Percentiles rank a stretch among this genome's conserved stretches.
Evolutionary conservation across 495 filamentous ascomycete species (phyloP).

Genomic region (Rhypophila decipiens): DNA sequence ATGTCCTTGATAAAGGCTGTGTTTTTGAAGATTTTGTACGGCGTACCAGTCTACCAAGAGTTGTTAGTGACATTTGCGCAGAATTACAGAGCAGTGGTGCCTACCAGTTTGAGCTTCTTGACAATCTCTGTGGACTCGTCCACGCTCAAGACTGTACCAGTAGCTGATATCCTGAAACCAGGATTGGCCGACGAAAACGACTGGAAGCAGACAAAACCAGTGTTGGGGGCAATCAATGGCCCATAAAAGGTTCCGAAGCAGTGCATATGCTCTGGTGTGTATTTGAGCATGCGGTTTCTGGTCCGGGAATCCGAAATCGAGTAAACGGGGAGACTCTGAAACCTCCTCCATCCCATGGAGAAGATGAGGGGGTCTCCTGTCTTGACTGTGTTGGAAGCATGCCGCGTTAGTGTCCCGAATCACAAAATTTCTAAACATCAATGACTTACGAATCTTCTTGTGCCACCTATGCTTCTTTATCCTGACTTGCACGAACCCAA

Average conservation of each 20-base stretch:
- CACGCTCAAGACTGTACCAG: constrained; percentile 84
- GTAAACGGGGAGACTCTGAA: constrained; percentile 89
- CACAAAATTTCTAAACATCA: background rate
- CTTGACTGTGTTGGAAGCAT: constrained; percentile 49
- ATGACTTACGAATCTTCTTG: constrained; percentile 70
- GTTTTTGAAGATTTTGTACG: constrained; percentile 98
- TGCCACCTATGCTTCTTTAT: constrained; percentile 98
- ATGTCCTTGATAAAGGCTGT: constrained; percentile 98
- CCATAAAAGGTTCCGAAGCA: constrained; percentile 95
- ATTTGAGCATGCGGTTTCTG: constrained; percentile 95
- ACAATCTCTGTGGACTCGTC: constrained; percentile 94
- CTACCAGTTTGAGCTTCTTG: constrained; percentile 88
- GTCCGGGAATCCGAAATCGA: constrained; percentile 89
- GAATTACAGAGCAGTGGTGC: background rate
- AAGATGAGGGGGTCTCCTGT: constrained; percentile 96
- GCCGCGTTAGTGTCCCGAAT: background rate
- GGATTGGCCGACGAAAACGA: constrained; percentile 82
- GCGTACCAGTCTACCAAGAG: constrained; percentile 32
- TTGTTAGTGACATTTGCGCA: constrained; percentile 5
- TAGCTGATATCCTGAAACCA: constrained; percentile 89
- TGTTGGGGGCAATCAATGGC: constrained; percentile 89
- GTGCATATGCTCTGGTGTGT: constrained; percentile 83
- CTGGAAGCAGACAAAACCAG: constrained; percentile 90
- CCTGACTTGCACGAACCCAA: constrained; percentile 88
- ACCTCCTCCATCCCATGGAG: constrained; percentile 93